These are phyloP conservation scores for Wickerhamomyces alni DNA, from an alignment of 805 yeast species.

Conservation along the genomic window DNA sequence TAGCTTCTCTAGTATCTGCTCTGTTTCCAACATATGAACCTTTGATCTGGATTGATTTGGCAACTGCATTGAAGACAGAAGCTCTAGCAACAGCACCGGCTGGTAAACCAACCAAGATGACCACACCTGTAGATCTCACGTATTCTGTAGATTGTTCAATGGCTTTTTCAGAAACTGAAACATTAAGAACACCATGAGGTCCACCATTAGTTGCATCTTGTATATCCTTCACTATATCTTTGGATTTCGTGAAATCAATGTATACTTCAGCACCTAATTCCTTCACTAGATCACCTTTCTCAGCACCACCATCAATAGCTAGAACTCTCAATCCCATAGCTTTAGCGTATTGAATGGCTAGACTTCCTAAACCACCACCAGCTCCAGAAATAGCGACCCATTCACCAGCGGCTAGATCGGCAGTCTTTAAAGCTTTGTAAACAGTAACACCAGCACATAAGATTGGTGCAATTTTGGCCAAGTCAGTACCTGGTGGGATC, in stretches of 20 bases:
- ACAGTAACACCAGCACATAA: constrained; percentile 45
- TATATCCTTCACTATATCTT: constrained; percentile 43
- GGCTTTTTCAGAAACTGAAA: constrained; percentile 49
- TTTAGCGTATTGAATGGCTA: constrained; percentile 69
- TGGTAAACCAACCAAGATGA: constrained; percentile 57
- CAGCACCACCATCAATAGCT: constrained; percentile 73
- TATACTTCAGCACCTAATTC: constrained; percentile 58
- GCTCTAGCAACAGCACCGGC: constrained; percentile 42
- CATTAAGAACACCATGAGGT: constrained; percentile 59
- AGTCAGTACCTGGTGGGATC: constrained; percentile 49
- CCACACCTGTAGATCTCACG: constrained; percentile 55
- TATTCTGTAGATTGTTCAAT: constrained; percentile 44
- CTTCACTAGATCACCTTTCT: constrained; percentile 48
- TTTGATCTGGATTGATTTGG: constrained; percentile 38
- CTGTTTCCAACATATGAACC: constrained; percentile 28
- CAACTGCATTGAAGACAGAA: constrained; percentile 43
- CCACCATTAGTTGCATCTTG: constrained; percentile 51
- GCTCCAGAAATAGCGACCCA: constrained; percentile 77
- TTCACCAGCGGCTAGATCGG: constrained; percentile 54
- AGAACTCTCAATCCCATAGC: constrained; percentile 71
- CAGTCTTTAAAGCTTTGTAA: constrained; percentile 61
- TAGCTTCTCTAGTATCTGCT: constrained; percentile 50
- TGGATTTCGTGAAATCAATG: constrained; percentile 47
- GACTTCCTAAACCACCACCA: constrained; percentile 75
- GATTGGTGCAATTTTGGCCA: constrained; percentile 54